phyloP scores from a whole-genome alignment of 2,329 filamentous ascomycete species.

The Alternaria sp. region DNA sequence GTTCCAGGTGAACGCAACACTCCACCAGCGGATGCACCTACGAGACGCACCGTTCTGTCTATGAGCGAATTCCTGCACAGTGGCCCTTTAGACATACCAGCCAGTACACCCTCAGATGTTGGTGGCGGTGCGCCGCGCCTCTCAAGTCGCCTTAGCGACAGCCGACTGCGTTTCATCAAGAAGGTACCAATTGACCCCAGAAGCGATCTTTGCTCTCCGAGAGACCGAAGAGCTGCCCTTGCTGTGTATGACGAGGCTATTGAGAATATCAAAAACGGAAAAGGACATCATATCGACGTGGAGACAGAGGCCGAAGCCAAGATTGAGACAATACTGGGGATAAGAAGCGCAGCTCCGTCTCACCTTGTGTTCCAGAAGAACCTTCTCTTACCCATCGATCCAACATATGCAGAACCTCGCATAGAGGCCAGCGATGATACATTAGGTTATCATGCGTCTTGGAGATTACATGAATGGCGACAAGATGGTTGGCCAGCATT shows the following conservation, averaged over 20 bases:
- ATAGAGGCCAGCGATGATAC: conserved; percentile 14
- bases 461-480: conserved; percentile 27
- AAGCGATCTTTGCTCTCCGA: neutral
- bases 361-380: conserved; percentile 15
- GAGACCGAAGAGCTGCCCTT: neutral
- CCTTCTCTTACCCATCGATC: conserved; percentile 21
- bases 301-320: conserved; percentile 15
- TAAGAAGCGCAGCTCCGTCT: conserved; percentile 10
- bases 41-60: neutral
- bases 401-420: conserved; percentile 26
- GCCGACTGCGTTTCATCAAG: conserved; percentile 1
- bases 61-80: neutral
- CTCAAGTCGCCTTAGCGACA: neutral
- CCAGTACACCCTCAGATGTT: neutral
- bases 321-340: conserved; percentile 17
- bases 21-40: neutral
- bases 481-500: conserved; percentile 26
- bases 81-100: neutral
- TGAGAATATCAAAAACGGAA: neutral
- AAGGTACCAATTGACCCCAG: neutral
- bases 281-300: conserved; percentile 6
- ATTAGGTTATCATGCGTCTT: conserved; percentile 7
- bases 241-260: neutral
- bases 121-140: neutral
- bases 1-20: neutral